A percentile compares a stretch with the other conserved stretches of the same genome.
phyloP scores from a whole-genome alignment of 371 early-diverging fungal genomes.

The Aphelidium insulamus region DNA sequence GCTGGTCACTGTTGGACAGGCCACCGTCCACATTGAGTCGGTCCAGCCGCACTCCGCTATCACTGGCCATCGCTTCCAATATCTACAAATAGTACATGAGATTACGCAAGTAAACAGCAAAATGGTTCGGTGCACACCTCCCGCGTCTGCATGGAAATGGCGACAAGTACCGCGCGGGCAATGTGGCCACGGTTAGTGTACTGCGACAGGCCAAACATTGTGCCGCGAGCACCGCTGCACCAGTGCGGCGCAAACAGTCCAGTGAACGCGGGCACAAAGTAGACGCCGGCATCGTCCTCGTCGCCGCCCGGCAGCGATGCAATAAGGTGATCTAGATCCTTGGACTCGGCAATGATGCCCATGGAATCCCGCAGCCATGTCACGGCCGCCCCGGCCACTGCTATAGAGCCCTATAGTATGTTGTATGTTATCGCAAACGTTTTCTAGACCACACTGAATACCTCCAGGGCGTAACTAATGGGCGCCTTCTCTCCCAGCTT shows the following conservation, averaged over 20 bases:
- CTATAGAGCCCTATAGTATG: slow-evolving; percentile 46
- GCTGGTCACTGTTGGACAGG: slow-evolving; percentile 60
- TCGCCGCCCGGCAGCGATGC: slow-evolving; percentile 14
- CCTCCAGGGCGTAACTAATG: slow-evolving; percentile 66
- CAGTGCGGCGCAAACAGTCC: slow-evolving; percentile 90
- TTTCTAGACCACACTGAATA: slow-evolving; percentile 1
- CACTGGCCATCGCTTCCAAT: slow-evolving; percentile 65
- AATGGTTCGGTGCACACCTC: slow-evolving; percentile 12
- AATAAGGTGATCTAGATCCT: slow-evolving; percentile 42
- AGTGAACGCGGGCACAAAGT: slow-evolving; percentile 86
- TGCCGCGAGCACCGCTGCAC: slow-evolving; percentile 77
- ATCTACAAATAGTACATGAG: slow-evolving; percentile 15
- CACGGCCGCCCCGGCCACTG: slow-evolving; percentile 80
- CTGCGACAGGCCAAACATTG: slow-evolving; percentile 69
- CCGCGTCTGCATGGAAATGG: slow-evolving; percentile 68
- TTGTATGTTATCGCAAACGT: not conserved
- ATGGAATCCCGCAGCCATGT: slow-evolving; percentile 78
- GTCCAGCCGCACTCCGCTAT: slow-evolving; percentile 34
- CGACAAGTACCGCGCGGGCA: slow-evolving; percentile 67
- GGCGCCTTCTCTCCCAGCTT: slow-evolving; percentile 53
- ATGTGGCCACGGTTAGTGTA: slow-evolving; percentile 66
- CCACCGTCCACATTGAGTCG: slow-evolving; percentile 78
- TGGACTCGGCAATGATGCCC: slow-evolving; percentile 40
- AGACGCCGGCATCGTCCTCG: slow-evolving; percentile 60
- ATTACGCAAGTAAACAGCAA: not conserved